Evolutionary conservation across 805 yeast species (phyloP), one percentile per base, ranked within the genome.

Genomic region (Yarrowia divulgata): DNA sequence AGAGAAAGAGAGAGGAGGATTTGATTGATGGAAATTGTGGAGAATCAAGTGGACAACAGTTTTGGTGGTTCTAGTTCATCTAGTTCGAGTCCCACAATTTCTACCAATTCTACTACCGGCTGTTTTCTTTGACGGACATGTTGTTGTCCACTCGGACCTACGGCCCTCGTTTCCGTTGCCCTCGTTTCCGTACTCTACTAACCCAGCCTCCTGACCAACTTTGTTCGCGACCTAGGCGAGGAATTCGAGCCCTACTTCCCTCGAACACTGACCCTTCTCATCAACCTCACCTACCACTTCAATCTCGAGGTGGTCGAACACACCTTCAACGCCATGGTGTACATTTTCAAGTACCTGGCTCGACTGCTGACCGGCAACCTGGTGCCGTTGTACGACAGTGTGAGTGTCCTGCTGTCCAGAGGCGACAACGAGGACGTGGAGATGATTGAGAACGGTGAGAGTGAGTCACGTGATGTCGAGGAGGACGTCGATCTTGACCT

Each of bases 181-280:
- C n/a, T n/a, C n/a, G n/a, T n/a, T n/a, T n/a, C n/a, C n/a, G n/a
- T n/a, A n/a, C n/a, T n/a, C n/a, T n/a, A n/a, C n/a, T n/a, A n/a
- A 35, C 46, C 13, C 43, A 75, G 78, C 75, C 79, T 90, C 10
- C 77, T 93, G 32, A 85, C 97, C 0, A 97, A 93, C 75, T 89
- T 95, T 73, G 88, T 93, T 49, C 97, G 91, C 74, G 99, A 94
- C 80, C 80, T 94, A 71, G 98, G 97, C 10, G 89, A 94, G 1
- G 98, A 94, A 73, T 95, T 93, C 75, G 84, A 92, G 81, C 85
- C 85, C 9, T 92, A 81, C 74, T 93, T 91, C 75, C 80, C 80
- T 1, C 76, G 79, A 34, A 79, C 92, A 0, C 78, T 94, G 58
- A 72, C 74, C 0, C 73, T 84, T 32, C 81, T 93, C 50, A 84